Evolutionary conservation across 2,329 filamentous ascomycete species (phyloP), one percentile per base, ranked within the genome.

Genomic region (Fulvia fulva): DNA sequence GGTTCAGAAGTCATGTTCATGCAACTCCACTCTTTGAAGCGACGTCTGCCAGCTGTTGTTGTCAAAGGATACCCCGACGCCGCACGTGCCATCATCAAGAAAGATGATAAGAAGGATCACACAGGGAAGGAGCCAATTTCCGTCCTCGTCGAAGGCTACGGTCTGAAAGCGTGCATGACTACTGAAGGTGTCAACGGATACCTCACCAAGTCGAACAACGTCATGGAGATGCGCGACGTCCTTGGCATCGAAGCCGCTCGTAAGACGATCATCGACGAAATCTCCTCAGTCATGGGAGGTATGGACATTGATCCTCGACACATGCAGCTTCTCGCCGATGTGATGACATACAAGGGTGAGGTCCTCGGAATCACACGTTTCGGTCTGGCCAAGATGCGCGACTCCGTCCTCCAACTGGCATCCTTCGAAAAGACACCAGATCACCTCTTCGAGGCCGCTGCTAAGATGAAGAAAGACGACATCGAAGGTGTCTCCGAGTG

Each of bases 341-440:
- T 97, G 55, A 99, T 99, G 94, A 97, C 94, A 0, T 97, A 93
- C 82, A 97, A 97, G 78, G 94, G 94, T 52, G 93, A 97, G 67
- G 90, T 99, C 0, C 83, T 97, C 19, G 94, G 94, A 53, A 99
- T 99, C 72, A 99, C 94, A 2, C 88, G 94, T 30, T 97, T 97
- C 74, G 94, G 94, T 53, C 81, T 99, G 25, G 89, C 91, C 57
- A 99, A 97, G 81, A 97, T 96, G 88, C 83, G 94, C 53, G 94
- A 99, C 74, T 90, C 85, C 16, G 94, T 97, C 11, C 79, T 99
- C 56, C 94, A 99, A 75, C 82, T 99, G 12, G 94, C 94, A 0
- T 93, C 88, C 19, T 99, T 99, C 71, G 94, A 99, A 76, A 97
- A 97, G 83, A 99, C 94, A 49, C 91, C 94, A 0, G 94, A 99